These are phyloP conservation scores for Evansstolkia leycettana DNA, from an alignment of 495 filamentous ascomycete genomes.

Conservation along the genomic window DNA sequence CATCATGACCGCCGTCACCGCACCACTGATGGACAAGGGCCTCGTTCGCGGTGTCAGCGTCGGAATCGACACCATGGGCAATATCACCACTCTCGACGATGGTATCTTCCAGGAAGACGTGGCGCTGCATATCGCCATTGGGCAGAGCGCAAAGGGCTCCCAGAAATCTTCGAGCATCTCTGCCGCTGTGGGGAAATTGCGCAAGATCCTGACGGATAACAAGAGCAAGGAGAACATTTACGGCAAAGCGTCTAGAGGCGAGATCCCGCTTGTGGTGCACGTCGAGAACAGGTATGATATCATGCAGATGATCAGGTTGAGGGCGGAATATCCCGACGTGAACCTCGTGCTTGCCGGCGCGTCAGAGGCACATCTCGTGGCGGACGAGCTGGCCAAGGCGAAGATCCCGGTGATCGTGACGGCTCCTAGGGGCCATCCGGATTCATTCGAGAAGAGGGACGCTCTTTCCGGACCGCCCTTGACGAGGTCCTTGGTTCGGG, in stretches of 20 bases:
- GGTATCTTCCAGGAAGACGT: conserved; percentile 29
- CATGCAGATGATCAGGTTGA: conserved; percentile 18
- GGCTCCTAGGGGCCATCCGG: conserved; percentile 28
- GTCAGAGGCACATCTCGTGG: conserved; percentile 35
- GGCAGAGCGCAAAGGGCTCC: conserved; percentile 15
- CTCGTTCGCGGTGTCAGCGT: conserved; percentile 33
- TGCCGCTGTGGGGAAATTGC: conserved; percentile 10
- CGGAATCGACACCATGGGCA: conserved; percentile 28
- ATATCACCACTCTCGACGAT: conserved; percentile 24
- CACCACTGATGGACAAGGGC: conserved; percentile 15
- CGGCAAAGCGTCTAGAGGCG: conserved; percentile 16
- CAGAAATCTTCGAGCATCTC: conserved; percentile 16
- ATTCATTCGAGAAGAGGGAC: conserved; percentile 33
- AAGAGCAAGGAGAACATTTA: conserved; percentile 15
- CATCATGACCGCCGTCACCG: conserved; percentile 33
- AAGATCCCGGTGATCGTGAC: conserved; percentile 36
- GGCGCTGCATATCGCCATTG: conserved; percentile 29
- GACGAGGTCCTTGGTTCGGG: conserved; percentile 3
- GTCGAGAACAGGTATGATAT: conserved; percentile 25
- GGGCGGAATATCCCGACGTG: conserved; percentile 16
- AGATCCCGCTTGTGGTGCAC: conserved; percentile 19
- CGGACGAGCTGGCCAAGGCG: conserved; percentile 30
- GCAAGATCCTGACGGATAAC: conserved; percentile 10
- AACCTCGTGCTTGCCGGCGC: conserved; percentile 34
- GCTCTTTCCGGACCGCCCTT: conserved; percentile 38